Conservation (phyloP, 1,284 basidiomycete species). For the Mycena sp. region DNA sequence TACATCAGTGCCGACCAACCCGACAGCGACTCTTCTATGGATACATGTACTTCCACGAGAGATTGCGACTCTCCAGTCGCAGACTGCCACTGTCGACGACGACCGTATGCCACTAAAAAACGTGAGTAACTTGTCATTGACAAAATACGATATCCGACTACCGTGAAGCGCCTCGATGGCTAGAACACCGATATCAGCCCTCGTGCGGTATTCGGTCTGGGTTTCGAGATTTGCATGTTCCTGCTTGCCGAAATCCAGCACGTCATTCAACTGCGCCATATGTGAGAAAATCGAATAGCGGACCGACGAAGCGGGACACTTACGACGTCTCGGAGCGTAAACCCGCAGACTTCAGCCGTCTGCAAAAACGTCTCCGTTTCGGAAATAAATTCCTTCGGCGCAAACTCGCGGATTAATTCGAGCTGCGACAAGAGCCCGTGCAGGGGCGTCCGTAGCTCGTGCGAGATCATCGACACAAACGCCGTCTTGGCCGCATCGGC, state of each 20-base stretch:
- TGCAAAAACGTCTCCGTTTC: slow-evolving; percentile 19
- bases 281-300: not conserved
- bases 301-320: not conserved
- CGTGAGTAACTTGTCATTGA: not conserved
- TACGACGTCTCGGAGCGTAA: slow-evolving; percentile 18
- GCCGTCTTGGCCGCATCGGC: slow-evolving; percentile 23
- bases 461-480: slow-evolving; percentile 16
- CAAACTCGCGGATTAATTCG: slow-evolving; percentile 22
- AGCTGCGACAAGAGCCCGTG: slow-evolving; percentile 21
- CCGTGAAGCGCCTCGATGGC: slow-evolving; percentile 15
- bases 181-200: slow-evolving; percentile 11
- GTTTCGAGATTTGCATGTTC: slow-evolving; percentile 1
- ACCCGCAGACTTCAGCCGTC: slow-evolving; percentile 17
- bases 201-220: not conserved
- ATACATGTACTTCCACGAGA: slow-evolving; percentile 11
- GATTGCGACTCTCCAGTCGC: slow-evolving; percentile 10
- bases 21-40: slow-evolving; percentile 8
- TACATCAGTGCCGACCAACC: slow-evolving; percentile 11
- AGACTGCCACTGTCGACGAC: slow-evolving; percentile 16
- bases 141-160: not conserved
- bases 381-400: slow-evolving; percentile 9
- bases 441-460: slow-evolving; percentile 20
- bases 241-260: slow-evolving; percentile 20
- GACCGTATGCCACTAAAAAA: slow-evolving; percentile 15
- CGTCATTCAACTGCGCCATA: slow-evolving; percentile 12